These are phyloP conservation scores for Cystobasidium sp. DNA, from an alignment of 1,284 basidiomycete species.

Conservation along the genomic window DNA sequence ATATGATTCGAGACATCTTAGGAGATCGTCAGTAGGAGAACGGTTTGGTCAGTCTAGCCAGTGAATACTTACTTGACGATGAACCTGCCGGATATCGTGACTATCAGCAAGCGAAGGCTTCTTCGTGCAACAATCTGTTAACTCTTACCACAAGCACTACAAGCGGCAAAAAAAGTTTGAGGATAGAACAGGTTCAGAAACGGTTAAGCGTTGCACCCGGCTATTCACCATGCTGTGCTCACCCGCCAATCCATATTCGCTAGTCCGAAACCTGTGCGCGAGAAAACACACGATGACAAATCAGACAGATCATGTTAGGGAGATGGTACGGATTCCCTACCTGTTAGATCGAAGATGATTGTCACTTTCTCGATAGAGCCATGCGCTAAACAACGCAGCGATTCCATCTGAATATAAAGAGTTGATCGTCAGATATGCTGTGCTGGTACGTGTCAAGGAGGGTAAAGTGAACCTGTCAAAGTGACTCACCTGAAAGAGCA, in stretches of 20 bases:
- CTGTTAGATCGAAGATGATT: conserved; percentile 56
- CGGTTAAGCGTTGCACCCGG: too few relatives aligned
- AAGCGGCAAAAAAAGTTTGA: background rate
- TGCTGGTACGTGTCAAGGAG: background rate
- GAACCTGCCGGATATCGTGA: background rate
- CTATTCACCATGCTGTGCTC: background rate
- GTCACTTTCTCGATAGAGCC: conserved; percentile 56
- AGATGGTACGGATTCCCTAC: conserved; percentile 10
- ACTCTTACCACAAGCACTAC: conserved; percentile 16
- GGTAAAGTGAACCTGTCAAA: background rate
- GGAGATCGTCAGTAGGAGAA: conserved; percentile 22
- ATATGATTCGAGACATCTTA: conserved; percentile 41
- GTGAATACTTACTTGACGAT: conserved; percentile 23
- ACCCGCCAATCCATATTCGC: conserved; percentile 43
- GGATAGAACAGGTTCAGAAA: too few relatives aligned
- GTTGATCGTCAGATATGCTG: background rate
- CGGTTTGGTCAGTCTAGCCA: conserved; percentile 43
- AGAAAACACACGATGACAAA: too few relatives aligned
- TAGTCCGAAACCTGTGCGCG: conserved; percentile 45
- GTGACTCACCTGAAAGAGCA: conserved; percentile 42
- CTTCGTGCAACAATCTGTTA: background rate
- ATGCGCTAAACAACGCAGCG: conserved; percentile 55
- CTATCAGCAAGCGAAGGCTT: background rate
- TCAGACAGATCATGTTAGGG: background rate
- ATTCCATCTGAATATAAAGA: conserved; percentile 54